Evolutionary conservation across 2,329 filamentous ascomycete species (phyloP).

Genomic region (Aspergillus vadensis): DNA sequence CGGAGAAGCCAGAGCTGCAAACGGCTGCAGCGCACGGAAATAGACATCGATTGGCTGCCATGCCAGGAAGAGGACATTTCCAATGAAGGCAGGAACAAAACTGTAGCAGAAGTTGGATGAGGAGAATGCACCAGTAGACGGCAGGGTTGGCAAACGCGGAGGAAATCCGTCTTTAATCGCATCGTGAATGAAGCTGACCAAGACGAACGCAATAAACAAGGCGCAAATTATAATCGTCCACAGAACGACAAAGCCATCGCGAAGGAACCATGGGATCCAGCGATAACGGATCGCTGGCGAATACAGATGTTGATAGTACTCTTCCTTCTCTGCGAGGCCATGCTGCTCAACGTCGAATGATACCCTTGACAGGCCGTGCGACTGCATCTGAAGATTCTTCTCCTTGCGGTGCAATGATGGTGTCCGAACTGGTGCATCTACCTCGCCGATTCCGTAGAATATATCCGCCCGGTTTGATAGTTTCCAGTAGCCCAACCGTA

Average conservation of each 20-base stretch:
- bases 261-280: conserved; percentile 77
- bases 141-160: conserved; percentile 65
- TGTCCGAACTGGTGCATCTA: conserved; percentile 54
- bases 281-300: conserved; percentile 60
- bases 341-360: conserved; percentile 43
- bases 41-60: conserved; percentile 63
- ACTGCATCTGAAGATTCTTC: conserved; percentile 33
- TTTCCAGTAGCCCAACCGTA: conserved; percentile 85
- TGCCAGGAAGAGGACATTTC: conserved; percentile 59
- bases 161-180: conserved; percentile 70
- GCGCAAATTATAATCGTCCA: conserved; percentile 64
- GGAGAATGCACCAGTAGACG: conserved; percentile 70
- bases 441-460: conserved; percentile 79
- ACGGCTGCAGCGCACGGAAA: conserved; percentile 61
- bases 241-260: conserved; percentile 64
- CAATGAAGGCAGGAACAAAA: conserved; percentile 62
- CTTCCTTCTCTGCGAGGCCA: conserved; percentile 37
- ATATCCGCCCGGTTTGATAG: conserved; percentile 66
- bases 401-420: conserved; percentile 36
- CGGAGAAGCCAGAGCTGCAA: conserved; percentile 54
- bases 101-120: conserved; percentile 84
- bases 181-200: conserved; percentile 75
- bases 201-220: conserved; percentile 69
- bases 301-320: conserved; percentile 55
- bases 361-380: conserved; percentile 36